phyloP scores from a whole-genome alignment of 2,329 filamentous ascomycete genomes.

The Aspergillus clavatus region DNA sequence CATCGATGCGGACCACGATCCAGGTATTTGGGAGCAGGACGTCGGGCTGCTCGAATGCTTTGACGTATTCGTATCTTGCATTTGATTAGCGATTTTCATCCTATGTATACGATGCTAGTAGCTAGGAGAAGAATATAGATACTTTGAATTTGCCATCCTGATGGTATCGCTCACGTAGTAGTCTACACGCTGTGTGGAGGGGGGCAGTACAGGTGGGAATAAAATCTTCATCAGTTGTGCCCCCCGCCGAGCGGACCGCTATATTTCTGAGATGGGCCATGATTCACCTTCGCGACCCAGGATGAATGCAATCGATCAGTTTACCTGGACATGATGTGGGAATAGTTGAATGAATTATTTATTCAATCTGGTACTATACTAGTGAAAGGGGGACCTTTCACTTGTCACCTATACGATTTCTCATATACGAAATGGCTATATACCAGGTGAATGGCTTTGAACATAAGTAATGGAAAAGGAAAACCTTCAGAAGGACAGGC shows the following conservation, averaged over 20 bases:
- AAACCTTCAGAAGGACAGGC: conserved; percentile 4
- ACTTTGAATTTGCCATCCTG: conserved; percentile 17
- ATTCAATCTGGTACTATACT: neutral
- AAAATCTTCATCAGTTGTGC: too few species aligned
- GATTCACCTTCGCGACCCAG: too few species aligned
- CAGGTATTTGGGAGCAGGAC: conserved; percentile 82
- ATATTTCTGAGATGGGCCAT: neutral
- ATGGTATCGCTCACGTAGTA: neutral
- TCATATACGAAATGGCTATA: conserved; percentile 8
- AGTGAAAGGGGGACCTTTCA: neutral
- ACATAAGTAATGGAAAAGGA: conserved; percentile 10
- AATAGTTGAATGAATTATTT: neutral
- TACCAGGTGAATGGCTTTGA: conserved; percentile 6
- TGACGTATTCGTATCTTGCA: conserved; percentile 97
- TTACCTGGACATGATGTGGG: too few species aligned
- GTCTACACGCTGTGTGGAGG: neutral
- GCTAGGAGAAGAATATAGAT: neutral
- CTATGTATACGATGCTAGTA: too few species aligned
- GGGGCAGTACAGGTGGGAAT: neutral
- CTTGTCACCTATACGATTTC: neutral
- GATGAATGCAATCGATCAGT: too few species aligned
- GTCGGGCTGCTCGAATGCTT: conserved; percentile 79
- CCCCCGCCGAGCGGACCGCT: neutral
- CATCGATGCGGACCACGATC: conserved; percentile 92
- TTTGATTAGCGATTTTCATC: too few species aligned